Conservation (phyloP, 768 basidiomycete species). For the Cantharellus cinnabarinus region DNA sequence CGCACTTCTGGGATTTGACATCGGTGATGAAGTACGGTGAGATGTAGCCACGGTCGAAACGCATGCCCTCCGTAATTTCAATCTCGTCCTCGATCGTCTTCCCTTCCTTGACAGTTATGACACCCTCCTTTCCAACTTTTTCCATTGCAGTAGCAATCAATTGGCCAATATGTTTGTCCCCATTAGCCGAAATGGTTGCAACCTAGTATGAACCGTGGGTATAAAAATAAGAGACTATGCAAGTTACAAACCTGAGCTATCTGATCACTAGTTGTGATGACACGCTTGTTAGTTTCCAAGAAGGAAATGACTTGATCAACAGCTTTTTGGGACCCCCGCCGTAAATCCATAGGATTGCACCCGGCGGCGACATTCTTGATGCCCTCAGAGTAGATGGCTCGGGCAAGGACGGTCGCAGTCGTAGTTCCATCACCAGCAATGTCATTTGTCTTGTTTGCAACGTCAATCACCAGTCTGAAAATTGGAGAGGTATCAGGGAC, state of each 20-base stretch:
- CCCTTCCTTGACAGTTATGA: constrained; percentile 99
- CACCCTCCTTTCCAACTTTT: constrained; percentile 98
- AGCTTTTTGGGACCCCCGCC: constrained; percentile 91
- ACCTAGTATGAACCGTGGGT: constrained; percentile 23
- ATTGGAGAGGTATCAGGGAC: constrained; percentile 5
- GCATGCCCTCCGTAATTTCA: constrained; percentile 99
- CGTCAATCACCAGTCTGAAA: constrained; percentile 74
- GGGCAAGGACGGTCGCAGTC: constrained; percentile 89
- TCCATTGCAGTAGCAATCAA: constrained; percentile 99
- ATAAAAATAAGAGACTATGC: neutral
- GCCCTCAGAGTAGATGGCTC: constrained; percentile 95
- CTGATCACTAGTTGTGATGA: constrained; percentile 91
- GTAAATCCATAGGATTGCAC: constrained; percentile 99
- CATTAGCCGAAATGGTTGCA: constrained; percentile 80
- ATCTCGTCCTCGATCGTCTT: constrained; percentile 97
- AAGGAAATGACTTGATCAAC: constrained; percentile 89
- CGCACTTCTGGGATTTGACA: constrained; percentile 87
- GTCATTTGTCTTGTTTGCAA: constrained; percentile 93
- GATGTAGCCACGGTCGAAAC: constrained; percentile 97
- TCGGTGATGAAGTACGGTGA: constrained; percentile 98
- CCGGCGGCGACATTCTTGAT: constrained; percentile 98
- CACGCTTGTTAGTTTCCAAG: constrained; percentile 72
- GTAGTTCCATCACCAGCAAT: constrained; percentile 95
- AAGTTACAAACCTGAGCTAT: constrained; percentile 49
- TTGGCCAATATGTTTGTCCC: constrained; percentile 74